These are phyloP conservation scores for Candida mesenterica DNA, from an alignment of 1,139 yeast genomes.

Conservation along the genomic window DNA sequence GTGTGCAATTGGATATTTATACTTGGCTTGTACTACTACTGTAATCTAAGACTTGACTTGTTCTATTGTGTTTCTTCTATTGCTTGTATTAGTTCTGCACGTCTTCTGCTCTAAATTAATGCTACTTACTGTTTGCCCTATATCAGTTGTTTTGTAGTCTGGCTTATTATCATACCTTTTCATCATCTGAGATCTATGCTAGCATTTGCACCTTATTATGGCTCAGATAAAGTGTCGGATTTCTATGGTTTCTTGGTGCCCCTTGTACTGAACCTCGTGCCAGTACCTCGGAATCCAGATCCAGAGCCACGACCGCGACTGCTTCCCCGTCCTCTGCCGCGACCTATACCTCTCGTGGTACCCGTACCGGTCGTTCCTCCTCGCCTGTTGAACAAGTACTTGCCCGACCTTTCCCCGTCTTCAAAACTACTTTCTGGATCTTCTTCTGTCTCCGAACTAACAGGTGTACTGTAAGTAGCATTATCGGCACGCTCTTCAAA, in stretches of 20 bases:
- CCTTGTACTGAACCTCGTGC: slow-evolving; percentile 4
- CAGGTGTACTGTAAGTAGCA: not conserved
- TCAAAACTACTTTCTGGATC: slow-evolving; percentile 5
- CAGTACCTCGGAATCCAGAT: slow-evolving; percentile 4
- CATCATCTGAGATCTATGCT: no score
- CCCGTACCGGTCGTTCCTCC: slow-evolving; percentile 9
- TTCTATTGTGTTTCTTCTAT: no score
- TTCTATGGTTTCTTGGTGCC: slow-evolving; percentile 1
- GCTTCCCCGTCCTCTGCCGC: slow-evolving; percentile 23
- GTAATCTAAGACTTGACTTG: no score
- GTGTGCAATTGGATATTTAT: no score
- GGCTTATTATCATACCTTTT: no score
- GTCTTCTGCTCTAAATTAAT: no score
- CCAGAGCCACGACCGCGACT: slow-evolving; percentile 13
- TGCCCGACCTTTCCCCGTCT: slow-evolving; percentile 8
- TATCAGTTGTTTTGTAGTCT: no score
- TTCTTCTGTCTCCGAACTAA: slow-evolving; percentile 4
- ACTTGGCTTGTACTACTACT: no score
- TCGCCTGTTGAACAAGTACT: slow-evolving; percentile 11
- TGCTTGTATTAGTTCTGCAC: no score
- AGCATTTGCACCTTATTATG: no score
- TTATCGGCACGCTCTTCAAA: slow-evolving; percentile 12
- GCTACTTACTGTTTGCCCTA: no score
- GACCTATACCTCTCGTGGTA: slow-evolving; percentile 12
- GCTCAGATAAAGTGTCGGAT: no score